phyloP scores from a whole-genome alignment of 2,329 filamentous ascomycete genomes.

The Biscogniauxia sp. region DNA sequence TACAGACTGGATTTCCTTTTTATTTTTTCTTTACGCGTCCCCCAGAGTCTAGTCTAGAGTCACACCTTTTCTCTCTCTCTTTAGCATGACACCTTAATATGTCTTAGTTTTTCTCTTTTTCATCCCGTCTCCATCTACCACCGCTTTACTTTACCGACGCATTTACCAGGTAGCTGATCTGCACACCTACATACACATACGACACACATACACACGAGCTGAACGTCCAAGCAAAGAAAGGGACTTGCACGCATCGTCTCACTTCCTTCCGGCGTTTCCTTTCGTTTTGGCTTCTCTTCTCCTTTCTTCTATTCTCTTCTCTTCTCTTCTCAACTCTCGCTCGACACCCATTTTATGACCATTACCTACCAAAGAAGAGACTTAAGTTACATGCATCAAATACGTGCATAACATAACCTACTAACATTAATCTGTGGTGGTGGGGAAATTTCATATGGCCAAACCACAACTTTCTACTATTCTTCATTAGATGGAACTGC shows the following conservation, averaged over 20 bases:
- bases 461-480: background rate
- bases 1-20: background rate
- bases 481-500: background rate
- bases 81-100: slow-evolving; percentile 1
- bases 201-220: background rate
- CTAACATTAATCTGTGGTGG: too few relatives aligned
- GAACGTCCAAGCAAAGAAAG: background rate
- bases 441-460: too few relatives aligned
- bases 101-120: slow-evolving; percentile 2
- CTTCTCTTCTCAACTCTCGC: background rate
- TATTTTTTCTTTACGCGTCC: slow-evolving; percentile 1
- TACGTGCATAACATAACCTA: too few relatives aligned
- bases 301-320: background rate
- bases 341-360: background rate
- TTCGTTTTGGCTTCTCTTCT: background rate
- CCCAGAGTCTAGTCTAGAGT: slow-evolving; percentile 1
- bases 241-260: background rate
- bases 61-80: slow-evolving; percentile 7
- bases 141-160: background rate
- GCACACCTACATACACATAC: background rate
- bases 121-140: background rate
- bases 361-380: too few relatives aligned
- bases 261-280: too few relatives aligned
- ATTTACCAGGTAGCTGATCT: background rate
- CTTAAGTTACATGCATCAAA: too few relatives aligned